Evolutionary conservation across 129 eudicot genomes (phyloP), one percentile per base, ranked within the genome.

Genomic region (Calendula officinalis): DNA sequence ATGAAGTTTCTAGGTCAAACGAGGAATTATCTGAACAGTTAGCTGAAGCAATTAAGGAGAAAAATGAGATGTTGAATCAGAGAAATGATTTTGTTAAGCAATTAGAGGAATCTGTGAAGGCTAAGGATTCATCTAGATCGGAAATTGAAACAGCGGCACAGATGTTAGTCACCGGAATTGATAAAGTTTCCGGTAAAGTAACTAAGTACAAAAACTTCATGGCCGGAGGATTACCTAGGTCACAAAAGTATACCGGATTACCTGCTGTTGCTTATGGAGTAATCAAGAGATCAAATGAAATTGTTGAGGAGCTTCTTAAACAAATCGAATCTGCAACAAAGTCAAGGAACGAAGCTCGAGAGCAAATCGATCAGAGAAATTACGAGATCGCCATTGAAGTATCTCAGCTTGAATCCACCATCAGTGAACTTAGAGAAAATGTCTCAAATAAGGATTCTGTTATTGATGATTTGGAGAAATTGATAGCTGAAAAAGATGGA

Each of bases 381-480:
- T 92, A 85, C 12, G 99, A 88, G 74, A 92, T 92, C 63, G 99
- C 99, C 12, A 92, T 92, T 61, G 99, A 92, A 69, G 91, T 92
- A 52, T 88, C 99, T 1, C 77, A 92, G 77, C 89, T 92, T 36
- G 99, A 92, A 75, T 91, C 95, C 0, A 73, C 85, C 0, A 92
- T 92, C 49, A 71, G 86, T 67, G 72, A 81, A 22, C 74, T 88
- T 73, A 92, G 84, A 64, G 96, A 88, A 4, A 87, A 81, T 62
- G 89, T 83, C 5, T 55, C 71, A 8, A 80, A 81, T 74, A 79
- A 69, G 54, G 57, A 55, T 54, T 76, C 72, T 64, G 76, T 67
- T n/a, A 60, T 87, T 41, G 87, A 85, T 72, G 62, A 36, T 16
- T 81, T 92, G 56, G 84, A 83, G 64, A 77, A 74, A 64, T 54